Percentiles rank a stretch among this genome's conserved stretches.
phyloP scores from a whole-genome alignment of 306 rosid species.

The Vigna angularis region DNA sequence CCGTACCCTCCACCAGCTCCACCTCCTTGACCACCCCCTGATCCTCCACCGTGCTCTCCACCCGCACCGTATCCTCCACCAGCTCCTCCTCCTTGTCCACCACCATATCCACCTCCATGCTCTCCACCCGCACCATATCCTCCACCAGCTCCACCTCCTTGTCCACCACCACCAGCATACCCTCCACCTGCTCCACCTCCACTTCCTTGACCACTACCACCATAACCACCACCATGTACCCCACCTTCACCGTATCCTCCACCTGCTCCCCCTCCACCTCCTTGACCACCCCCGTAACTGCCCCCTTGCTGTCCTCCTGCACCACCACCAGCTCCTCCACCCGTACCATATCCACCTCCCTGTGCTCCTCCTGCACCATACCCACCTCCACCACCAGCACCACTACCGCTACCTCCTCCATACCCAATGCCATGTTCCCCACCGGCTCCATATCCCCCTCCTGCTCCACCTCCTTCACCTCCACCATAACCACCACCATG shows the following conservation, averaged over 20 bases:
- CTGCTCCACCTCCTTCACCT: slow-evolving; percentile 43
- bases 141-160: slow-evolving; percentile 42
- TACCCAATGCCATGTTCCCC: slow-evolving; percentile 35
- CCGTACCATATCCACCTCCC: slow-evolving; percentile 44
- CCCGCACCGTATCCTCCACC: slow-evolving; percentile 23
- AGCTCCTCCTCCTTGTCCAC: slow-evolving; percentile 49
- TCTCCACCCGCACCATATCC: slow-evolving; percentile 42
- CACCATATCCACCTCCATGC: slow-evolving; percentile 37
- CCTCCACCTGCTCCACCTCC: slow-evolving; percentile 43
- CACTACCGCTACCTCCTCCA: slow-evolving; percentile 47
- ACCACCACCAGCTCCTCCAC: slow-evolving; percentile 38
- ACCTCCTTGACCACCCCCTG: slow-evolving; percentile 51
- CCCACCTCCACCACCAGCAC: slow-evolving; percentile 41
- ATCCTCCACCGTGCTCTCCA: slow-evolving; percentile 23
- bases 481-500: slow-evolving; percentile 21
- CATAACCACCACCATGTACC: slow-evolving; percentile 43
- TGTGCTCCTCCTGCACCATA: slow-evolving; percentile 44
- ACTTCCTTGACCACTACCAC: slow-evolving; percentile 9
- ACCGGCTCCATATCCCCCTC: slow-evolving; percentile 35
- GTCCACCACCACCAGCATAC: slow-evolving; percentile 36
- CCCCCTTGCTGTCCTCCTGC: background rate
- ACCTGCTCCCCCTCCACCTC: slow-evolving; percentile 50
- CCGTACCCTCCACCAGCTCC: slow-evolving; percentile 48
- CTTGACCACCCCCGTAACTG: slow-evolving; percentile 14
- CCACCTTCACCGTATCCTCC: slow-evolving; percentile 30